These are phyloP conservation scores for Candida ficus DNA, from an alignment of 805 yeast species.

Conservation along the genomic window DNA sequence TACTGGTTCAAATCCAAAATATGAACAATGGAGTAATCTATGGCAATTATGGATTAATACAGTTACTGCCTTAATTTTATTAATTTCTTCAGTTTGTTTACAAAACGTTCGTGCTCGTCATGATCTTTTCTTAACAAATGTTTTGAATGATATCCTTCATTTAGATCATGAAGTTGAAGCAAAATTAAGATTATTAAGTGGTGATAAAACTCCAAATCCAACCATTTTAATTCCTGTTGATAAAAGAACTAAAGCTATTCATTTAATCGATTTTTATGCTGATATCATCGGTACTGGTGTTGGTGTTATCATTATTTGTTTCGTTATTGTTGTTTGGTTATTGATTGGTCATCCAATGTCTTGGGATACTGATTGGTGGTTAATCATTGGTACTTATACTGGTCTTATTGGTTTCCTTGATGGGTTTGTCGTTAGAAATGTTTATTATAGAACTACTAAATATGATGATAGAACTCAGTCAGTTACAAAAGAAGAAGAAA, in stretches of 20 bases:
- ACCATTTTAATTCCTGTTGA: neutral
- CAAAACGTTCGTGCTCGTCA: constrained; percentile 11
- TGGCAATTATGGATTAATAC: constrained; percentile 9
- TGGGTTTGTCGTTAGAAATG: constrained; percentile 10
- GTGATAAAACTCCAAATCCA: constrained; percentile 2
- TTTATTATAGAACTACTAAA: constrained; percentile 7
- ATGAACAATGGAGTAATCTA: constrained; percentile 8
- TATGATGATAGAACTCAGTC: constrained; percentile 1
- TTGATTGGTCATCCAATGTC: constrained; percentile 7
- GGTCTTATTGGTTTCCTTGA: constrained; percentile 10
- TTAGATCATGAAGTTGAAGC: constrained; percentile 3
- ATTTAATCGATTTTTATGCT: constrained; percentile 7
- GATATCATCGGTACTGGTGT: constrained; percentile 10
- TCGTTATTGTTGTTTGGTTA: constrained; percentile 5
- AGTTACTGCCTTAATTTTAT: constrained; percentile 5
- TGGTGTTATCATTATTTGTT: constrained; percentile 3
- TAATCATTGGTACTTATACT: constrained; percentile 9
- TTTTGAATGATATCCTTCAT: constrained; percentile 4
- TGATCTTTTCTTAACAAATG: constrained; percentile 3
- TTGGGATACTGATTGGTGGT: constrained; percentile 10
- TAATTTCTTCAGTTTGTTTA: constrained; percentile 6
- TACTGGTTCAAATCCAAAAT: constrained; percentile 7
- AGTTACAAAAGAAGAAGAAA: constrained; percentile 4
- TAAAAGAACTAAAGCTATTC: neutral
- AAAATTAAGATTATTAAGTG: constrained; percentile 3